Base-by-base conservation (phyloP, 1,284 basidiomycete species). In the Mycena sp. region DNA sequence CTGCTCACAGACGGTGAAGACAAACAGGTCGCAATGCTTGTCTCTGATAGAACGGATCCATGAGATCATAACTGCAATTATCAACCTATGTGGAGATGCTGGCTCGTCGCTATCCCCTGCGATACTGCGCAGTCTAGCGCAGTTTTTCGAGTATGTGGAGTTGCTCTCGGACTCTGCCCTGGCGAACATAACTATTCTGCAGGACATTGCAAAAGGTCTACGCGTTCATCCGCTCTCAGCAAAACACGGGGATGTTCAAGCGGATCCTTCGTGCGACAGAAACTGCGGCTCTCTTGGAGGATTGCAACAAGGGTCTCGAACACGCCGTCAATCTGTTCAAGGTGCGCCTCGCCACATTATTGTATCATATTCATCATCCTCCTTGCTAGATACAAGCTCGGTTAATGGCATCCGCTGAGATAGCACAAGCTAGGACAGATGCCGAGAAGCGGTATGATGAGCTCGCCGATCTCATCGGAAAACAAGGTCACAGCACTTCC, bases 111-210 rank as follows among this genome's bases (percentile, higher is more conserved):
- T 41, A 41, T 19, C 9, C 10, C 32, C 32, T 14, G 14, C 9
- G 9, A 41, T 41, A 16, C 16, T 41, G 40, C 6, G 6, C n/a
- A 10, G n/a, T 17, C 7, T 41, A 6, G 40, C 9, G 9, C 7
- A 41, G 7, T 41, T 41, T 19, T 16, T 17, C 6, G 16, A 21
- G 40, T 41, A 17, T 17, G 10, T 41, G 7, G 16, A 41, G 9
- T 35, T 17, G 40, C n/a, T 21, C 28, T 41, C 40, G n/a, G 10
- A 16, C 21, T 46, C 44, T 28, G 21, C 56, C 70, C 80, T 29
- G 78, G 80, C 11, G 11, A 16, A 14, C 4, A 19, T 46, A 4
- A 46, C 25, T 23, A 28, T 16, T 16, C 10, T 26, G 14, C 45
- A 58, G 55, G 23, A 58, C 55, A 4, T 45, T 58, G 12, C 30